phyloP scores from a whole-genome alignment of 225 moss, liverwort and hornwort genomes.

The Pseudisothecium myosuroides region DNA sequence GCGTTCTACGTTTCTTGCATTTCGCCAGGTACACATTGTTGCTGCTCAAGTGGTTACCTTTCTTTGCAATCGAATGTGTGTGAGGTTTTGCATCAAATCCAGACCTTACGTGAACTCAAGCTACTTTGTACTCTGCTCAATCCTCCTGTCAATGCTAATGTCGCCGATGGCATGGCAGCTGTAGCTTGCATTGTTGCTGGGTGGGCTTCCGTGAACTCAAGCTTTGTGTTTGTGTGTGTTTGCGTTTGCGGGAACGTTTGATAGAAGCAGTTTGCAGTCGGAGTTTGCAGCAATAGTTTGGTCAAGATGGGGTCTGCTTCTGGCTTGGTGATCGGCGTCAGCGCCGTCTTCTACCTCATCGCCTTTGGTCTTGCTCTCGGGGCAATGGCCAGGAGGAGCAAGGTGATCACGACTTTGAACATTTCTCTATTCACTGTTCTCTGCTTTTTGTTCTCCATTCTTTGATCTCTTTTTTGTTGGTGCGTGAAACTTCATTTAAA shows the following conservation, averaged over 20 bases:
- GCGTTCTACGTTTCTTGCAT: neutral
- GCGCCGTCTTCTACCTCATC: conserved; percentile 21
- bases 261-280: neutral
- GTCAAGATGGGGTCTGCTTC: conserved; percentile 24
- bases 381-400: conserved; percentile 38
- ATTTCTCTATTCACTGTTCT: neutral
- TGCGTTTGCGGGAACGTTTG: neutral
- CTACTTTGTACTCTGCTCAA: too few species aligned
- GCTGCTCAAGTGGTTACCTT: neutral
- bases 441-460: neutral
- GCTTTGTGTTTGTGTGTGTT: neutral
- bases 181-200: neutral
- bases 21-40: neutral
- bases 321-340: conserved; percentile 21
- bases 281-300: neutral
- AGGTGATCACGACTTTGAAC: neutral
- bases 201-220: neutral
- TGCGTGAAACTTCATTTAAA: neutral
- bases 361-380: conserved; percentile 42
- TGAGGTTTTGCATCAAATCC: neutral
- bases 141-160: neutral
- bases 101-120: neutral
- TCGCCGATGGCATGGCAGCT: neutral
- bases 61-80: neutral
- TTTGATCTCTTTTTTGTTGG: neutral